Evolutionary conservation across 768 basidiomycete genomes (phyloP).

Genomic region (Phanerodontia chrysosporium): DNA sequence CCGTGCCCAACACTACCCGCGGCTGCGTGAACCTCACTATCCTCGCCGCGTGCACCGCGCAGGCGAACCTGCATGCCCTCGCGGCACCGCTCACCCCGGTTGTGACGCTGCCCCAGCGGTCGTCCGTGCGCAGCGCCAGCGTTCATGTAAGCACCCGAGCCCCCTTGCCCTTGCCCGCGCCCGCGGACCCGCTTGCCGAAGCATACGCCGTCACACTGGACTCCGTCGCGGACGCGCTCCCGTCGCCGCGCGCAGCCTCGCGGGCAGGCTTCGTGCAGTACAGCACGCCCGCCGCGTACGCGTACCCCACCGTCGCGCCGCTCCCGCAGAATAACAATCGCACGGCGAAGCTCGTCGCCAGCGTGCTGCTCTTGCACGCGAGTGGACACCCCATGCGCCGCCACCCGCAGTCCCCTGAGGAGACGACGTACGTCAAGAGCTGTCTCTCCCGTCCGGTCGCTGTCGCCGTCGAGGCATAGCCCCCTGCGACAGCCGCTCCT

Average conservation of each 20-base stretch:
- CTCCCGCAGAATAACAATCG: constrained; percentile 24
- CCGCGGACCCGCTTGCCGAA: constrained; percentile 25
- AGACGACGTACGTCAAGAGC: constrained; percentile 47
- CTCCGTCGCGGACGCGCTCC: not conserved
- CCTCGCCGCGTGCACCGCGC: constrained; percentile 12
- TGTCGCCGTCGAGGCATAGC: constrained; percentile 25
- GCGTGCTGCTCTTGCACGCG: constrained; percentile 53
- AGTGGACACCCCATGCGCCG: constrained; percentile 51
- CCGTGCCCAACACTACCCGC: constrained; percentile 20
- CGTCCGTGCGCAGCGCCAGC: constrained; percentile 9
- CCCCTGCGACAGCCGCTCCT: not conserved
- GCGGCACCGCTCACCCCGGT: constrained; percentile 13
- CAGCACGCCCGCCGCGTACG: constrained; percentile 4
- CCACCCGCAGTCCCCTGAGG: constrained; percentile 25
- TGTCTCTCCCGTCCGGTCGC: constrained; percentile 48
- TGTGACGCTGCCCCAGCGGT: constrained; percentile 13
- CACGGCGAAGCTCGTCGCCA: constrained; percentile 51
- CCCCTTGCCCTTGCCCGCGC: not conserved
- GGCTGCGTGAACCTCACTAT: constrained; percentile 11
- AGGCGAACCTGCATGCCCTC: not conserved
- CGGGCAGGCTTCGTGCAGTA: constrained; percentile 1
- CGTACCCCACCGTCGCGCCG: constrained; percentile 3
- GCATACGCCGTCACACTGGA: not conserved
- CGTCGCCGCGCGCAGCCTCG: constrained; percentile 3
- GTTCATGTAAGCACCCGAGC: constrained; percentile 13